phyloP scores from a whole-genome alignment of 805 yeast genomes.

The Schizosaccharomyces japonicus region DNA sequence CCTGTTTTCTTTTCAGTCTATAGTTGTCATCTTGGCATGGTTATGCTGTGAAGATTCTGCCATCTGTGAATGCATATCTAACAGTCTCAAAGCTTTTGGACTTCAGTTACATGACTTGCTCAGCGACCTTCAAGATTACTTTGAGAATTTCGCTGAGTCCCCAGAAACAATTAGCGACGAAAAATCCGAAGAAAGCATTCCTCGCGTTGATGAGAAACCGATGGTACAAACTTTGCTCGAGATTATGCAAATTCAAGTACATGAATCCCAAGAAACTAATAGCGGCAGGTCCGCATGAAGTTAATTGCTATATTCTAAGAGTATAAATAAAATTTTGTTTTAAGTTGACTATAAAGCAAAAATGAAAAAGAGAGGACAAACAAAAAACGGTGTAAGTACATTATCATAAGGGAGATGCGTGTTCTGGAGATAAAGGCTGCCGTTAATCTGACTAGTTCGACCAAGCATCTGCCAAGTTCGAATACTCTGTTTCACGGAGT shows the following conservation, averaged over 20 bases:
- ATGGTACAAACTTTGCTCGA: neutral
- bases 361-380: no score
- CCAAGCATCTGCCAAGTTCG: constrained; percentile 4
- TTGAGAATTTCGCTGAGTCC: neutral
- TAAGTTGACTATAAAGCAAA: no score
- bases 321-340: no score
- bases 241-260: no score
- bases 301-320: no score
- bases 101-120: neutral
- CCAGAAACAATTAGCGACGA: neutral
- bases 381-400: no score
- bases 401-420: no score
- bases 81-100: neutral
- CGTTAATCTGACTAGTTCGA: no score
- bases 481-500: constrained; percentile 34
- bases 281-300: no score
- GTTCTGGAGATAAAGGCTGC: no score
- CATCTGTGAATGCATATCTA: neutral
- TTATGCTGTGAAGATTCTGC: constrained; percentile 11
- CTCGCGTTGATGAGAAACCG: neutral
- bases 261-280: no score
- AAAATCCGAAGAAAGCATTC: neutral
- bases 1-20: constrained; percentile 8
- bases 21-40: constrained; percentile 11
- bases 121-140: neutral